Base-by-base conservation (phyloP, 2,329 filamentous ascomycete genomes). In the Aureobasidium sp. region DNA sequence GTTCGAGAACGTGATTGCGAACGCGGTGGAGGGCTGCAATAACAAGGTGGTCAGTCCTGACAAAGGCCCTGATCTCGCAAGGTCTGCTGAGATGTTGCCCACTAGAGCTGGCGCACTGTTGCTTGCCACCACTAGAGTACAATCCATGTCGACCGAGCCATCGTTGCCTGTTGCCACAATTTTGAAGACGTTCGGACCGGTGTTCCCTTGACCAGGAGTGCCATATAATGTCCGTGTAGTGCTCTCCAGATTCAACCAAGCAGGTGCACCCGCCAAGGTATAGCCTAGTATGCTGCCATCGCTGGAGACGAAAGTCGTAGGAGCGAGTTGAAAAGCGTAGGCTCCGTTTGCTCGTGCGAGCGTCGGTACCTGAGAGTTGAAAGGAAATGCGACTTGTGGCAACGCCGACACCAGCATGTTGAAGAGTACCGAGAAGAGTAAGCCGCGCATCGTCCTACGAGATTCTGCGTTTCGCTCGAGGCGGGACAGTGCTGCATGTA, bases 301-400 rank as follows among this genome's bases (percentile, higher is more conserved):
- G 45, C 76, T 73, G 17, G 88, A 87, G 15, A 79, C 78, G 74
- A 96, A 96, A 0, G 91, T 96, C 42, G 85, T 85, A 17, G 79
- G 74, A 11, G 89, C 87, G 68, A 96, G 89, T 33, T 82, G 78
- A 69, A 92, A 91, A 11, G 79, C 82, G 73, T 90, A 94, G 2
- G 80, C 78, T 67, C 86, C 71, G 44, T 81, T 82, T 63, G 89
- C 78, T 66, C 88, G 82, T 22, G 90, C 91, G 59, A 92, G 87
- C 3, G 88, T 87, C 35, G 91, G 91, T 0, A 95, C 81, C 73
- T 96, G 91, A 2, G 89, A 86, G 74, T 94, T 95, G 73, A 96
- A 80, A 0, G 91, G 91, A 67, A 92, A 93, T 50, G 78, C 78
- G 58, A 76, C 69, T 48, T 72, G 71, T 19, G 75, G 74, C 15